These are phyloP conservation scores for Perkinsus olseni DNA, from an alignment of 169 alveolate genomes.

Conservation along the genomic window DNA sequence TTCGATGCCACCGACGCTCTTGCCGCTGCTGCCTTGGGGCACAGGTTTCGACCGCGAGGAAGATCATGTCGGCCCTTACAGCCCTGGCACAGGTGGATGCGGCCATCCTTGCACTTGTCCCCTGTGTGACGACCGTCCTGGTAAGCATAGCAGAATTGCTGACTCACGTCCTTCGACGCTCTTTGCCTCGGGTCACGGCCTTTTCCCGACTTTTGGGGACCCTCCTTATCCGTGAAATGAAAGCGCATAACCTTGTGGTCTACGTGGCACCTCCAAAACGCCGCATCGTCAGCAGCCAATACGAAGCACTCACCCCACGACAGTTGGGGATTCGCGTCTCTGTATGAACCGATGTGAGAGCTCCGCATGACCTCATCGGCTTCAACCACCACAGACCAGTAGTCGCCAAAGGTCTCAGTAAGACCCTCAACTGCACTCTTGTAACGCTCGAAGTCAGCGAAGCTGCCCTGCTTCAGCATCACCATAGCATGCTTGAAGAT, in stretches of 20 bases:
- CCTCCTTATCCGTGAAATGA: neutral
- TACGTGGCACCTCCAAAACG: neutral
- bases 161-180: neutral
- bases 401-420: neutral
- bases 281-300: neutral
- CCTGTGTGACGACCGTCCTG: neutral
- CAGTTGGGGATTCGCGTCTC: neutral
- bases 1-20: neutral
- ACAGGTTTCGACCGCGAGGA: neutral
- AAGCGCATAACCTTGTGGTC: neutral
- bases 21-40: neutral
- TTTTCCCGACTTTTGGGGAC: neutral
- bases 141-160: neutral
- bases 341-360: neutral
- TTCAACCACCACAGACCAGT: neutral
- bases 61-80: neutral
- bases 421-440: neutral
- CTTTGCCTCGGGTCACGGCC: neutral
- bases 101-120: neutral
- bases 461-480: neutral
- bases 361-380: neutral
- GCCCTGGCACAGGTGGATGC: neutral
- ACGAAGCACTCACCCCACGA: neutral
- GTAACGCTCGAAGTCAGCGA: neutral
- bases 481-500: neutral